A percentile compares a stretch with the other conserved stretches of the same genome.
These are phyloP conservation scores for Schwanniomyces occidentalis DNA, from an alignment of 805 yeast species.

Conservation along the genomic window DNA sequence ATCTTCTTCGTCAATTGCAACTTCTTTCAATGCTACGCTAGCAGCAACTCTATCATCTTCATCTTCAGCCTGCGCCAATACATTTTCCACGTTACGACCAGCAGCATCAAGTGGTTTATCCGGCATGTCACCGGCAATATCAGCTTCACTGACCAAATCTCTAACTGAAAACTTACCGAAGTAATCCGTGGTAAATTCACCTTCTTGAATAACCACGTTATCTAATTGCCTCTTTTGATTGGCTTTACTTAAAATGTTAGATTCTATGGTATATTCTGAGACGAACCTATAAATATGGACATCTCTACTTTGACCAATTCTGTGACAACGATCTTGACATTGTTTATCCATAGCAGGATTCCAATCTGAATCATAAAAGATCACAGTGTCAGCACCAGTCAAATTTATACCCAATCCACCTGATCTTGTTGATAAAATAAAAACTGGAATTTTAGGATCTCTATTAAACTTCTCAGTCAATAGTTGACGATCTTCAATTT, in stretches of 20 bases:
- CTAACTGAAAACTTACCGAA: conserved; percentile 83
- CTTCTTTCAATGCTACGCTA: conserved; percentile 81
- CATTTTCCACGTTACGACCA: conserved; percentile 48
- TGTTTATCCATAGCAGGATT: conserved; percentile 99
- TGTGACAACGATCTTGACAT: conserved; percentile 98
- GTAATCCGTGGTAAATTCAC: conserved; percentile 97
- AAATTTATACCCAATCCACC: conserved; percentile 98
- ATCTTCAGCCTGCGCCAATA: conserved; percentile 91
- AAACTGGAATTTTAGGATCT: conserved; percentile 83
- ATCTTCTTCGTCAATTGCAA: conserved; percentile 80
- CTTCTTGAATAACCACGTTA: conserved; percentile 94
- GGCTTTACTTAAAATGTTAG: conserved; percentile 90
- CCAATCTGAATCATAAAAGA: conserved; percentile 98
- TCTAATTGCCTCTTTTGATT: conserved; percentile 93
- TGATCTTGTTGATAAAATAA: conserved; percentile 90
- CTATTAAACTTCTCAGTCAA: conserved; percentile 90
- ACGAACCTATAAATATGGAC: conserved; percentile 97
- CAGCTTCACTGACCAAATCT: conserved; percentile 74
- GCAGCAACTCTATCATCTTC: conserved; percentile 92
- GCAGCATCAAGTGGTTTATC: conserved; percentile 40
- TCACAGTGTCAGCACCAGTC: conserved; percentile 98
- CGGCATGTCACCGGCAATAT: conserved; percentile 34
- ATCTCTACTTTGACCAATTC: conserved; percentile 97
- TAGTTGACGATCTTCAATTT: conserved; percentile 93
- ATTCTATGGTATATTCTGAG: conserved; percentile 93